Evolutionary conservation across 441 rosid species (phyloP), one percentile per base, ranked within the genome.

Genomic region (Erodium texanum): DNA sequence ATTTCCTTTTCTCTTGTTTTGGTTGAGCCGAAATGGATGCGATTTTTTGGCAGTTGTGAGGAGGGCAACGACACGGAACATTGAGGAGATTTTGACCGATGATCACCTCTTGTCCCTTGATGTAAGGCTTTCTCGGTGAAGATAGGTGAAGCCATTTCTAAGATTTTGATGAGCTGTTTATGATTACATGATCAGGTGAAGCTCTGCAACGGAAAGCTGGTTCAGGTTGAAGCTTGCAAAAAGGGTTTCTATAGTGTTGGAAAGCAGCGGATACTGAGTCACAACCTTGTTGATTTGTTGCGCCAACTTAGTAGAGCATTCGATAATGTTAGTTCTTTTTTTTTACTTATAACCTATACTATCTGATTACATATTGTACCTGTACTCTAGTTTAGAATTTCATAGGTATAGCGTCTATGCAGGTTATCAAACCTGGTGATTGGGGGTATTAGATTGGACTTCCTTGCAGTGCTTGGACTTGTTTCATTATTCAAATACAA

Each of bases 71-170:
- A 90, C 83, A 70, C 78, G 96, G 76, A 75, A 78, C 1, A 73
- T 71, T 15, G 88, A 86, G 66, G 97, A 84, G 73, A 78, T 92
- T 73, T 66, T 82, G 0, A 73, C 63, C 64, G 92, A 86, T 5
- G 95, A 87, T 75, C 98, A 92, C 82, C 82, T 95, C 32, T 84
- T 95, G 75, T 95, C 98, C 56, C 79, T 95, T 23, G 95, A 95
- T 71, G 99, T 95, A 80, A 78, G 80, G 15, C 23, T 24, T 64
- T 22, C 18, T 24, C 18, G 7, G 12, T 0, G 22, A 32, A 48
- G 10, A 36, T 64, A 38, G 6, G 27, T 22, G 1, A 41, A 7
- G 54, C 23, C 14, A 43, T 69, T 14, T 5, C 23, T 32, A 5
- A 3, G 8, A 7, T 16, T 16, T 22, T 64, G 12, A 62, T 58